Conservation (phyloP, 345 rosid species). For the Mercurialis annua region DNA sequence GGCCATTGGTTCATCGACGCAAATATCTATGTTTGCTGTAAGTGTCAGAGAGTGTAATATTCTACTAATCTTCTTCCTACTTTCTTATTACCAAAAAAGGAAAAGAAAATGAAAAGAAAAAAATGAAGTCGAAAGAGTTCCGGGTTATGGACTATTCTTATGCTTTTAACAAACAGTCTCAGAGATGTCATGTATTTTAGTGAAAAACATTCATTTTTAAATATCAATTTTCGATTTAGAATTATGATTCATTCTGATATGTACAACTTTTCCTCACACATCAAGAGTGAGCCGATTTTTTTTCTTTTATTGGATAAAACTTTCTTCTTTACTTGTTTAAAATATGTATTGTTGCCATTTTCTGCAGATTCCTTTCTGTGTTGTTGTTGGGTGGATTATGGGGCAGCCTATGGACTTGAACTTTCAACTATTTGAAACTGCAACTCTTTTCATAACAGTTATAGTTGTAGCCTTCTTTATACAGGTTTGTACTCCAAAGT, state of each 20-base stretch:
- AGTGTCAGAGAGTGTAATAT: slow-evolving; percentile 15
- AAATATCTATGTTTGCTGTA: slow-evolving; percentile 96
- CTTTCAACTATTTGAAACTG: slow-evolving; percentile 85
- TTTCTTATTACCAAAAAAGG: no score
- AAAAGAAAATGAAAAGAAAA: no score
- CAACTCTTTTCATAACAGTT: slow-evolving; percentile 70
- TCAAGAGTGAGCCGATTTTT: background rate
- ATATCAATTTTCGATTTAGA: background rate
- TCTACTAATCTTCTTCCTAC: no score
- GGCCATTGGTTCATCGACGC: slow-evolving; percentile 96
- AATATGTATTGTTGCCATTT: background rate
- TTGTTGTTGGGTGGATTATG: slow-evolving; percentile 79
- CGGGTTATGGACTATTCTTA: background rate
- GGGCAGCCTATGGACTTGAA: slow-evolving; percentile 76
- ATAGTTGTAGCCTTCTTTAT: slow-evolving; percentile 75
- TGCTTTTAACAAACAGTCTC: background rate
- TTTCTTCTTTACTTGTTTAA: slow-evolving; percentile 7
- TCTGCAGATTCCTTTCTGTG: slow-evolving; percentile 73
- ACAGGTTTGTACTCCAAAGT: slow-evolving; percentile 49
- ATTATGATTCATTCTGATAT: background rate
- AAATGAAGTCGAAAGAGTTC: background rate
- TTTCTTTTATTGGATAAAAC: background rate
- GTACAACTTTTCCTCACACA: background rate
- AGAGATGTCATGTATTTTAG: background rate
- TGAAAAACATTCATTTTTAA: background rate